A percentile compares a stretch with the other conserved stretches of the same genome.
Conservation (phyloP, 1,284 basidiomycete genomes). For the Ceratobasidium sp. region DNA sequence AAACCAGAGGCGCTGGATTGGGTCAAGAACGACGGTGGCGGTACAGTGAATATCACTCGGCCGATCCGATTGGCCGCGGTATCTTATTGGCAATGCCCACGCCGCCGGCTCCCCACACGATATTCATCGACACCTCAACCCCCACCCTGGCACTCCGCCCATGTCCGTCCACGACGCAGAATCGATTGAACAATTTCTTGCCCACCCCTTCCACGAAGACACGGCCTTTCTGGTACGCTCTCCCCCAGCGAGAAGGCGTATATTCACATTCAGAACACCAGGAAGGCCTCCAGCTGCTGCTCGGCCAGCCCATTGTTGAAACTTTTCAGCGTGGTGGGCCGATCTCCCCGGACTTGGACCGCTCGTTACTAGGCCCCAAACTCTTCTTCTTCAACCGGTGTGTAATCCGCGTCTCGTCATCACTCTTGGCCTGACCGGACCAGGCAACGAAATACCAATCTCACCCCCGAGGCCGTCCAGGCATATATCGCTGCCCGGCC, state of each 20-base stretch:
- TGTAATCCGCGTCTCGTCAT: background rate
- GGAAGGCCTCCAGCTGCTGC: slow-evolving; percentile 42
- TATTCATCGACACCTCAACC: too few species aligned
- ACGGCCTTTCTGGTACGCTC: slow-evolving; percentile 21
- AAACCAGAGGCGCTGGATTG: background rate
- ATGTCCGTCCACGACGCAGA: background rate
- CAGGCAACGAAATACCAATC: slow-evolving; percentile 19
- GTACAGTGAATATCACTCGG: slow-evolving; percentile 8
- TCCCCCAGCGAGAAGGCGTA: background rate
- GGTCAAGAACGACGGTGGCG: slow-evolving; percentile 5
- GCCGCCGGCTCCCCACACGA: slow-evolving; percentile 33
- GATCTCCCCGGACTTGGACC: slow-evolving; percentile 18
- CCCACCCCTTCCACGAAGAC: slow-evolving; percentile 31
- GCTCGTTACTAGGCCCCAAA: slow-evolving; percentile 36
- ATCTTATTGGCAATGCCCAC: background rate
- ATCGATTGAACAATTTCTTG: background rate
- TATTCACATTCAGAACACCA: slow-evolving; percentile 4
- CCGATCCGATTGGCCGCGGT: too few species aligned
- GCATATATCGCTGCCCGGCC: slow-evolving; percentile 4
- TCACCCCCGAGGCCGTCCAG: slow-evolving; percentile 20
- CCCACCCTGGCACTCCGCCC: too few species aligned
- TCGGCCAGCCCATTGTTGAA: slow-evolving; percentile 40
- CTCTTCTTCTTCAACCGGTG: slow-evolving; percentile 37
- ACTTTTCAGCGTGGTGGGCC: background rate
- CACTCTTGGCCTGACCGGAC: background rate